Percentiles rank a stretch among this genome's conserved stretches.
phyloP scores from a whole-genome alignment of 257 asterid species.

The Misopates orontium region DNA sequence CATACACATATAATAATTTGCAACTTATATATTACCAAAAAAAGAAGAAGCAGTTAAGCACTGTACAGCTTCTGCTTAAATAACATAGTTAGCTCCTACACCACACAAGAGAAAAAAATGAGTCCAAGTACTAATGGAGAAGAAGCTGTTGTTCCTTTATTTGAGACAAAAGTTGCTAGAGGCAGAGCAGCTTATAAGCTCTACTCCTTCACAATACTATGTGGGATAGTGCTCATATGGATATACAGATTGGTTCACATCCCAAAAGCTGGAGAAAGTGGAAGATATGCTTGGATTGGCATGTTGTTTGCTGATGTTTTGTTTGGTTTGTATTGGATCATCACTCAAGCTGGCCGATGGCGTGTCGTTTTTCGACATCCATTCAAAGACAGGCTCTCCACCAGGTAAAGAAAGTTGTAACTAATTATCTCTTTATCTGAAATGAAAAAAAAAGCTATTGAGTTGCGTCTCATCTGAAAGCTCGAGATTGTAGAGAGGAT shows the following conservation, averaged over 20 bases:
- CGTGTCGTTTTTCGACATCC: constrained; percentile 46
- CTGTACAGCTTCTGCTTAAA: no score
- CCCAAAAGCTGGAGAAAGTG: constrained; percentile 36
- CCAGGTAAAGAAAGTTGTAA: constrained; percentile 36
- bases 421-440: no score
- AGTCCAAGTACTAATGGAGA: constrained; percentile 8
- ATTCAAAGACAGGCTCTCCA: constrained; percentile 45
- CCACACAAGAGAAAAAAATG: no score
- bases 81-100: no score
- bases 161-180: constrained; percentile 52
- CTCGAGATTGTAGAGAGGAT: no score
- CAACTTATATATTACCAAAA: no score
- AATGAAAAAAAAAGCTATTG: no score
- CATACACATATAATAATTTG: no score
- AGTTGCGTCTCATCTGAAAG: no score
- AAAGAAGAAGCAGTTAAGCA: no score
- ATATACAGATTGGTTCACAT: constrained; percentile 45
- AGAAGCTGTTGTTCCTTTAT: constrained; percentile 33
- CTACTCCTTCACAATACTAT: constrained; percentile 36
- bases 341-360: constrained; percentile 67
- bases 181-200: constrained; percentile 32
- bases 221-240: constrained; percentile 40
- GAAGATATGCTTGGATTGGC: constrained; percentile 56
- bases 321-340: constrained; percentile 67
- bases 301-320: constrained; percentile 50